phyloP scores from a whole-genome alignment of 345 rosid genomes.

The Salix udensis region DNA sequence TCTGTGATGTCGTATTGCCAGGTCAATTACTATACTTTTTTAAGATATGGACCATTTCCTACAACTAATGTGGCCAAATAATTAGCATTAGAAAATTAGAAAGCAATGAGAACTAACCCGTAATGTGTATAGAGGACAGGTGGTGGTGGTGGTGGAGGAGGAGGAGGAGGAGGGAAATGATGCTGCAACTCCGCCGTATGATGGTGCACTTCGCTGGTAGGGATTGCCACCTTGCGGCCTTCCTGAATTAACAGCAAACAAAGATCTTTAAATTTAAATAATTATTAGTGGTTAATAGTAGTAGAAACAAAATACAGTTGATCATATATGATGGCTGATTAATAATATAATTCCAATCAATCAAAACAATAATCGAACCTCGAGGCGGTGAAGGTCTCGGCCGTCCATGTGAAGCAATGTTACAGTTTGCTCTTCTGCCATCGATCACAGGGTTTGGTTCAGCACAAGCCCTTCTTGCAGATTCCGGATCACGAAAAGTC shows the following conservation, averaged over 20 bases:
- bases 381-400: constrained; percentile 79
- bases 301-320: too few species aligned
- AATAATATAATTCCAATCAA: too few species aligned
- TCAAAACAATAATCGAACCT: constrained; percentile 34
- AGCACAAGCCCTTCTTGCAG: constrained; percentile 73
- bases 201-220: constrained; percentile 37
- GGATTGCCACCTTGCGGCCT: constrained; percentile 61
- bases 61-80: neutral
- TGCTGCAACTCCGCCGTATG: constrained; percentile 49
- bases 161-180: constrained; percentile 24
- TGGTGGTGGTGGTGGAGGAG: constrained; percentile 35
- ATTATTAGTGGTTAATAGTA: too few species aligned
- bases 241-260: constrained; percentile 34
- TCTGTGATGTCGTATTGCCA: neutral
- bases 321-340: too few species aligned
- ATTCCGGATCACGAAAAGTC: constrained; percentile 84
- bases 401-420: constrained; percentile 85
- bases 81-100: constrained; percentile 1
- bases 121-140: constrained; percentile 48
- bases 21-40: constrained; percentile 10
- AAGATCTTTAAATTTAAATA: too few species aligned
- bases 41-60: constrained; percentile 28
- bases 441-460: constrained; percentile 83
- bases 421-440: constrained; percentile 88
- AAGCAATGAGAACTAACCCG: constrained; percentile 42